Conservation (phyloP, 495 filamentous ascomycete species). For the Coniosporium apollinis region DNA sequence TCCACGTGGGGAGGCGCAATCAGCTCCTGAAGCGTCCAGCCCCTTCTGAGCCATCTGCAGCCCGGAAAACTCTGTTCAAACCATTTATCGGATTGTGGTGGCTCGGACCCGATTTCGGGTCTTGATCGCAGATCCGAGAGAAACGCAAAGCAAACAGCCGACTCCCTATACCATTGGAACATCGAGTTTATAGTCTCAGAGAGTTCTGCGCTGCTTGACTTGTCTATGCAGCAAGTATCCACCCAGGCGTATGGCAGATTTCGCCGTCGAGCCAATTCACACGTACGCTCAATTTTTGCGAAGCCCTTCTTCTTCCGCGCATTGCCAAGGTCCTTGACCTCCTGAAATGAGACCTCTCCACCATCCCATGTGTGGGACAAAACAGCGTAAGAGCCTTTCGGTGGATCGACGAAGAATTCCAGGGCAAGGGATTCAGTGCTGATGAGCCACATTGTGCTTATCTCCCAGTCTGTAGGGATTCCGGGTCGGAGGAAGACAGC, state of each 20-base stretch:
- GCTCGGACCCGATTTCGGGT: neutral
- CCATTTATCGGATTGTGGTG: no score
- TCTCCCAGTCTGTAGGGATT: no score
- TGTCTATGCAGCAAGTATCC: slow-evolving; percentile 8
- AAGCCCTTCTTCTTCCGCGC: neutral
- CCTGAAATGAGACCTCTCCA: neutral
- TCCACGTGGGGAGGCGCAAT: slow-evolving; percentile 4
- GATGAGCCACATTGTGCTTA: no score
- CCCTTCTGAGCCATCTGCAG: slow-evolving; percentile 6
- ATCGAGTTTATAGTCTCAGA: slow-evolving; percentile 6
- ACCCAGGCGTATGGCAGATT: slow-evolving; percentile 1
- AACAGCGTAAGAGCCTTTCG: no score
- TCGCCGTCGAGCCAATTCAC: neutral
- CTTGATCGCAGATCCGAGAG: slow-evolving; percentile 1
- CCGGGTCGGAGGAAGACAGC: no score
- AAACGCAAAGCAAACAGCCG: slow-evolving; percentile 4
- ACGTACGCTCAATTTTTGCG: neutral
- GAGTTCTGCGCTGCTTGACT: slow-evolving; percentile 4
- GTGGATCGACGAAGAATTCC: no score
- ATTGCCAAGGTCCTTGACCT: neutral
- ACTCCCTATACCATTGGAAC: slow-evolving; percentile 6
- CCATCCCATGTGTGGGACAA: neutral
- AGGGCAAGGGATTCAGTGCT: no score
- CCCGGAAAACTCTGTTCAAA: neutral
- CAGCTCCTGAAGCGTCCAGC: slow-evolving; percentile 9